These are phyloP conservation scores for Delonix regia DNA, from an alignment of 306 rosid genomes.

Conservation along the genomic window DNA sequence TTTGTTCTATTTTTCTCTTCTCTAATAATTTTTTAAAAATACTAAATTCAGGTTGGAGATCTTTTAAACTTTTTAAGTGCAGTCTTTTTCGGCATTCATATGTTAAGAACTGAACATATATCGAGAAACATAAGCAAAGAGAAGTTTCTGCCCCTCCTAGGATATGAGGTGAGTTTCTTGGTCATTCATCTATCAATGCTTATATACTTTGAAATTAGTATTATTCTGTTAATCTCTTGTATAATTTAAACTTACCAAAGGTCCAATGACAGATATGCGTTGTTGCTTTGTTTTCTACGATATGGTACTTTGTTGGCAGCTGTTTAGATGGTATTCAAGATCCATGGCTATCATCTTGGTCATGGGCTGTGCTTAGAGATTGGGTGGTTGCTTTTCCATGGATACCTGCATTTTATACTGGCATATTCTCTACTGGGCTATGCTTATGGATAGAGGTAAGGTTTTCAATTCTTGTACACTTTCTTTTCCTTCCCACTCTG, in stretches of 20 bases:
- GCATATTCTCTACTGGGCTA: conserved; percentile 70
- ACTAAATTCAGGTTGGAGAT: conserved; percentile 66
- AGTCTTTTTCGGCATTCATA: conserved; percentile 72
- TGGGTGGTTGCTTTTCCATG: conserved; percentile 74
- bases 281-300: conserved; percentile 57
- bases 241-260: conserved; percentile 19
- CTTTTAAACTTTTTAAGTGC: conserved; percentile 73
- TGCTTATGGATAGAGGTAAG: conserved; percentile 85
- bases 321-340: conserved; percentile 46
- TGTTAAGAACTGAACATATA: conserved; percentile 77
- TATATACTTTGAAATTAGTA: neutral
- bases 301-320: conserved; percentile 64
- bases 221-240: conserved; percentile 9
- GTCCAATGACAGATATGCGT: conserved; percentile 56
- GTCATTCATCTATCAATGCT: neutral
- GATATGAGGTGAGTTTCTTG: conserved; percentile 65
- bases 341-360: conserved; percentile 53
- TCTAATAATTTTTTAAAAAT: conserved; percentile 4
- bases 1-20: neutral
- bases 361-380: conserved; percentile 52
- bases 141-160: conserved; percentile 68
- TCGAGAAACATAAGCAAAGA: conserved; percentile 65
- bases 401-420: conserved; percentile 81
- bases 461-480: conserved; percentile 6
- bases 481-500: neutral